phyloP scores from a whole-genome alignment of 2,329 filamentous ascomycete genomes.

The Calonectria hawksworthii region DNA sequence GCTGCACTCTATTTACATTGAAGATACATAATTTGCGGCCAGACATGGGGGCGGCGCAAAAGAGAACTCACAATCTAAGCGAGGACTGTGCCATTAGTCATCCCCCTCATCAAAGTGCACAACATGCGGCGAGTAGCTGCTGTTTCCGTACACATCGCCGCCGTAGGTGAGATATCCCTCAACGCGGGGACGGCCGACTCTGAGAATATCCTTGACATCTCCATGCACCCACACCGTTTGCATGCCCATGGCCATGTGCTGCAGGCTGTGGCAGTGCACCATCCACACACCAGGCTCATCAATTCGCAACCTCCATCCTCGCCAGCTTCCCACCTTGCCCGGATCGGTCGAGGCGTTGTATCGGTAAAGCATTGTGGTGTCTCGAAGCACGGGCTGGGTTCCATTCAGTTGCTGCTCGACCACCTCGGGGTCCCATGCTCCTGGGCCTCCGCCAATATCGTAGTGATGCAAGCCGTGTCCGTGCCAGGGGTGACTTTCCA shows the following conservation, averaged over 20 bases:
- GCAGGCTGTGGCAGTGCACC: slow-evolving; percentile 3
- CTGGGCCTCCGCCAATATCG: background rate
- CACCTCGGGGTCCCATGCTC: background rate
- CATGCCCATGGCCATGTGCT: slow-evolving; percentile 13
- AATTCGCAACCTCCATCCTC: background rate
- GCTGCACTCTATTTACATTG: background rate
- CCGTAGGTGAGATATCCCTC: background rate
- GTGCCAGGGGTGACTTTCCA: slow-evolving; percentile 2
- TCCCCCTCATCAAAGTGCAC: slow-evolving; percentile 2
- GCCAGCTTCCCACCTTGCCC: background rate
- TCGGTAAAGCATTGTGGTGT: background rate
- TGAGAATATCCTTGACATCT: background rate
- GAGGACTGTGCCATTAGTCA: background rate
- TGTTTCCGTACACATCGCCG: background rate
- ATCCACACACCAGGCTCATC: background rate
- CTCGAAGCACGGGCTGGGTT: background rate
- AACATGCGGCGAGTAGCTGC: background rate
- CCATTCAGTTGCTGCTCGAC: background rate
- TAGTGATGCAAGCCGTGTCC: slow-evolving; percentile 1
- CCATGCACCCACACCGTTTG: background rate
- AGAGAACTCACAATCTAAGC: background rate
- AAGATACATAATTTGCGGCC: background rate
- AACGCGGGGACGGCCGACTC: background rate
- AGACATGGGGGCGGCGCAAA: too few relatives aligned
- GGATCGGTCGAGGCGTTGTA: background rate